These are phyloP conservation scores for Fragaria ananassa DNA, from an alignment of 306 rosid species.

Conservation along the genomic window DNA sequence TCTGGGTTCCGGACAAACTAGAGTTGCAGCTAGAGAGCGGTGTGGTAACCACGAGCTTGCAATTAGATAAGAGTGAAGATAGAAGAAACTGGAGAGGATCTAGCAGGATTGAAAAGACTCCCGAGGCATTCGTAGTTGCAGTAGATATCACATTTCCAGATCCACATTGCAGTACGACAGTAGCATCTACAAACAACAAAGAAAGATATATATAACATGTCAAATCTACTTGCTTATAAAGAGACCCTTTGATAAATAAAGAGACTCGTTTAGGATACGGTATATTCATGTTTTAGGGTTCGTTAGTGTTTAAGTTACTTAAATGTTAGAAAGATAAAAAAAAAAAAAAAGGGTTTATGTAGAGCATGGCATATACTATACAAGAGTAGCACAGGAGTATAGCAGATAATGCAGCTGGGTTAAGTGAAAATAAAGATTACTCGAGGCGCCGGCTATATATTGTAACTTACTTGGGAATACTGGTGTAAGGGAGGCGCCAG, in stretches of 20 bases:
- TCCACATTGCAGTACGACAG: constrained; percentile 32
- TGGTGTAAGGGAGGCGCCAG: constrained; percentile 26
- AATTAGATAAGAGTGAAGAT: constrained; percentile 15
- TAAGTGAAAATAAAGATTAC: background rate
- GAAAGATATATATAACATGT: background rate
- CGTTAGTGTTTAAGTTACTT: background rate
- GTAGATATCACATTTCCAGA: constrained; percentile 20
- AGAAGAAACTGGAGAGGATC: constrained; percentile 26
- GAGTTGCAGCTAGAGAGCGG: constrained; percentile 37
- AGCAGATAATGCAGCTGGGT: background rate
- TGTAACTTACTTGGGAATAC: constrained; percentile 32
- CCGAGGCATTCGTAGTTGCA: constrained; percentile 21
- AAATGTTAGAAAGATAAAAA: background rate
- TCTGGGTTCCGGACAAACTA: constrained; percentile 20
- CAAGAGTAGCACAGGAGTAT: background rate
- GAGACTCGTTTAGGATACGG: background rate
- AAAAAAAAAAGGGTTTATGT: background rate
- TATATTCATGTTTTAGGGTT: background rate
- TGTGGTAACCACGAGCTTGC: constrained; percentile 30
- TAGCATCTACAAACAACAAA: constrained; percentile 20
- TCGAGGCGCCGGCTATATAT: background rate
- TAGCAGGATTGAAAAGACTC: constrained; percentile 18
- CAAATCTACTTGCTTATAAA: too few species aligned
- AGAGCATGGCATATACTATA: background rate
- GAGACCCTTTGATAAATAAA: too few species aligned